Conservation (phyloP, 2,329 filamentous ascomycete species). For the Sporothrix inflata region DNA sequence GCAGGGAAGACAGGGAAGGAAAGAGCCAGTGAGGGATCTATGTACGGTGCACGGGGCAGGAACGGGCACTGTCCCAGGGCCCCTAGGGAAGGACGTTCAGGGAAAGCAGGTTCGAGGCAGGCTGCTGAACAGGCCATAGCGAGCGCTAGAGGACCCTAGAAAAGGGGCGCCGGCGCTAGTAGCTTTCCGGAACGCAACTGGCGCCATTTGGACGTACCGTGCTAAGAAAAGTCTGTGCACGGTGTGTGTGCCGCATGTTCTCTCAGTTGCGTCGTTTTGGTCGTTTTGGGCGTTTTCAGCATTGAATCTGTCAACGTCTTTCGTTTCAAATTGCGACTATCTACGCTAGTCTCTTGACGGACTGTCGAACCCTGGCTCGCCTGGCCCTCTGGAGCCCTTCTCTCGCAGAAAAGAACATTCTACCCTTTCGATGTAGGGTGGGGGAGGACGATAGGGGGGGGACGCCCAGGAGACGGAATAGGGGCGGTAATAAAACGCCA, state of each 20-base stretch:
- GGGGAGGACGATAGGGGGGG: conserved; percentile 23
- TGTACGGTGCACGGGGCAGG: conserved; percentile 1
- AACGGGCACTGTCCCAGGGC: conserved; percentile 7
- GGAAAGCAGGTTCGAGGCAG: neutral
- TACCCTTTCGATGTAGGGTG: conserved; percentile 21
- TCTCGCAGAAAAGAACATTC: conserved; percentile 25
- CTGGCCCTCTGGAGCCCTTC: neutral
- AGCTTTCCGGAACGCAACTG: conserved; percentile 10
- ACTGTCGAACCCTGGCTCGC: neutral
- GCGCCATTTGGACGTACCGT: neutral
- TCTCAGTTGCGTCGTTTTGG: conserved; percentile 6
- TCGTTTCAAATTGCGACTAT: conserved; percentile 32
- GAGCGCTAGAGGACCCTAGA: conserved; percentile 14
- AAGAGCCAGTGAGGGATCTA: conserved; percentile 9
- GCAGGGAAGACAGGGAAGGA: neutral
- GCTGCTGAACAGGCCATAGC: neutral
- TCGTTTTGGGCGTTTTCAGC: neutral
- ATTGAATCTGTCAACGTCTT: conserved; percentile 22
- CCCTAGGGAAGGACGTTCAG: neutral
- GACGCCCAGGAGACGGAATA: neutral
- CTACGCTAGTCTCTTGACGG: conserved; percentile 26
- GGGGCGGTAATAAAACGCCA: conserved; percentile 8
- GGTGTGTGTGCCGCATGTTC: neutral
- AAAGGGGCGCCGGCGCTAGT: conserved; percentile 19
- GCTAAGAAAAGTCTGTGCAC: neutral